These are phyloP conservation scores for Monascus purpureus DNA, from an alignment of 495 filamentous ascomycete species.

Conservation along the genomic window DNA sequence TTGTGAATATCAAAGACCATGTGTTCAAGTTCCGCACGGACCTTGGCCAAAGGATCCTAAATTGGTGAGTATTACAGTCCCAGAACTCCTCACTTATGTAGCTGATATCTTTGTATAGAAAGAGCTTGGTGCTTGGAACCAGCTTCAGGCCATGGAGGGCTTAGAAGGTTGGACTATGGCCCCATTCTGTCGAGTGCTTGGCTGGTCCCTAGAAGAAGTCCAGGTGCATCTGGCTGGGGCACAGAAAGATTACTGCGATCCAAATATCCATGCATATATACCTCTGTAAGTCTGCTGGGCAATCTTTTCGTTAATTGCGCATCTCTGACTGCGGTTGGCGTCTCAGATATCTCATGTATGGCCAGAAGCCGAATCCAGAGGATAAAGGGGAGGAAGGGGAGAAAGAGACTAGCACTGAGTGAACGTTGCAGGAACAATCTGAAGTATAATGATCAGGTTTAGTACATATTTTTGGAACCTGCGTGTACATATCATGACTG, in stretches of 20 bases:
- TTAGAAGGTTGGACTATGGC: slow-evolving; percentile 6
- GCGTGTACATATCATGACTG: no score
- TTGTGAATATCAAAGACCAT: slow-evolving; percentile 6
- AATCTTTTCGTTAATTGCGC: neutral
- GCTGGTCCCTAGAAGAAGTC: slow-evolving; percentile 1
- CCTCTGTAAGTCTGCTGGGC: slow-evolving; percentile 1
- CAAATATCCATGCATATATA: slow-evolving; percentile 1
- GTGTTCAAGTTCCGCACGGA: slow-evolving; percentile 7
- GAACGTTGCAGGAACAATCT: no score
- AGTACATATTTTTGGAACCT: no score
- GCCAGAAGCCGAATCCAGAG: neutral
- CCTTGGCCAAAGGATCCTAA: slow-evolving; percentile 9
- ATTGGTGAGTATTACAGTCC: neutral
- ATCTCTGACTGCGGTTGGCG: neutral
- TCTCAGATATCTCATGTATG: neutral
- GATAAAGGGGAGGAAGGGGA: no score
- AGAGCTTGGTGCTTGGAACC: slow-evolving; percentile 4
- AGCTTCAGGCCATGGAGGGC: neutral
- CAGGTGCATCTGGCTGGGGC: slow-evolving; percentile 1
- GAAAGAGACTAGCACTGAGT: no score
- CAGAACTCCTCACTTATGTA: no score
- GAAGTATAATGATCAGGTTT: no score
- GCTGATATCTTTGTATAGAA: no score
- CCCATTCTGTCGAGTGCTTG: neutral
- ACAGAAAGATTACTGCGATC: neutral